Percentiles rank a stretch among this genome's conserved stretches.
Conservation (phyloP, 768 basidiomycete genomes). For the Boletus coccyginus region DNA sequence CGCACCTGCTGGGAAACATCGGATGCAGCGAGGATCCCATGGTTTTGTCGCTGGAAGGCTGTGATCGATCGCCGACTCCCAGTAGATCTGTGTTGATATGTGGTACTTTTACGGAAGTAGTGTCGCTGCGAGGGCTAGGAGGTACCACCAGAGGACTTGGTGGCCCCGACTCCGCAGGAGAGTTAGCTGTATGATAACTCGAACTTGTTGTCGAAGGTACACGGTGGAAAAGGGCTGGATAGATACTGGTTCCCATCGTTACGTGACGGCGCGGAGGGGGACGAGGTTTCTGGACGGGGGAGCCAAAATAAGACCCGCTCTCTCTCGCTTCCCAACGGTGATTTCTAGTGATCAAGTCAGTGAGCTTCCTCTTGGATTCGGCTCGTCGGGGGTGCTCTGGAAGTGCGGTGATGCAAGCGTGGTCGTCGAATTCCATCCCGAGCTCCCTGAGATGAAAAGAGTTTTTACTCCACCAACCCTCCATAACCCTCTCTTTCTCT, state of each 20-base stretch:
- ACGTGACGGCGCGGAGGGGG: not conserved
- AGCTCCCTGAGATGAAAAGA: conserved; percentile 18
- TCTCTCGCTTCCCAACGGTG: conserved; percentile 7
- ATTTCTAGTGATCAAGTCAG: conserved; percentile 9
- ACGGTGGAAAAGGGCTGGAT: not conserved
- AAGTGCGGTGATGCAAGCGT: conserved; percentile 38
- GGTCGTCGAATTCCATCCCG: conserved; percentile 33
- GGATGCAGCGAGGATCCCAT: conserved; percentile 1
- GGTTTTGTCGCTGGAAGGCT: conserved; percentile 1
- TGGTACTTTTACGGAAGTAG: not conserved
- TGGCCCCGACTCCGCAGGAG: conserved; percentile 4
- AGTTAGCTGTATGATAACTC: conserved; percentile 9
- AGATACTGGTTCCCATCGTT: not conserved
- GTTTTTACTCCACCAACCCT: conserved; percentile 33
- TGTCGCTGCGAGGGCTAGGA: conserved; percentile 2
- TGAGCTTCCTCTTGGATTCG: conserved; percentile 17
- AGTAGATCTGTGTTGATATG: not conserved
- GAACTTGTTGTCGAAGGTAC: not conserved
- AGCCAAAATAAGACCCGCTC: conserved; percentile 11
- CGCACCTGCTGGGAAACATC: conserved; percentile 8
- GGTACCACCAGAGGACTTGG: conserved; percentile 9
- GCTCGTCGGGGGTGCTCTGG: not conserved
- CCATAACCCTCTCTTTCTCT: conserved; percentile 29
- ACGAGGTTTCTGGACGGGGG: not conserved
- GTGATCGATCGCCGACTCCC: not conserved